Evolutionary conservation across 768 basidiomycete genomes (phyloP), one percentile per base, ranked within the genome.

Genomic region (Leccinum imitatum): DNA sequence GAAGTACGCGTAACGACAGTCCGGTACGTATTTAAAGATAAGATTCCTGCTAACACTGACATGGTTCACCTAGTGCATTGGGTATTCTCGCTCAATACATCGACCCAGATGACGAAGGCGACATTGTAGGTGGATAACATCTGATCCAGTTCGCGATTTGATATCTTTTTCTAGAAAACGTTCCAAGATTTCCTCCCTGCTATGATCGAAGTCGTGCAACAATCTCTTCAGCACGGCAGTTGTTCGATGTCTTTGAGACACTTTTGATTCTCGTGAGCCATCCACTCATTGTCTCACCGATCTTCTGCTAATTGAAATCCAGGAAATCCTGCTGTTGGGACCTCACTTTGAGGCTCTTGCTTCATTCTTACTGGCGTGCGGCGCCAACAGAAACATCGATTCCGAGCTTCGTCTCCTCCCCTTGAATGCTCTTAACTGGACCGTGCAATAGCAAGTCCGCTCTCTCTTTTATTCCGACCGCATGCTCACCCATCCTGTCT

Each of bases 201-300:
- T 30, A 95, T 98, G 84, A 90, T 98, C 56, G 82, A 84, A 59
- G 95, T 98, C 53, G 87, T 98, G 41, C 89, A 89, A 4, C 89
- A 93, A 73, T 82, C 87, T 39, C 81, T 37, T 86, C 86, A 56
- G 91, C 93, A 50, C 88, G 95, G 64, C 87, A 95, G 69, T 80
- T 95, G 25, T 97, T 98, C 69, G 97, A 99, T 70, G 93, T 98
- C 30, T 82, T 98, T 63, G 97, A 98, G 80, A 95, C 93, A 0
- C 86, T 98, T 51, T 82, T 96, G 51, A 96, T 98, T 70, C 85
- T 98, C 59, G 92, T 91, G 64, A 59, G 87, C 74, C 35, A 13
- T 48, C 56, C 2, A 23, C 13, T 13, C 25, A 46, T 21, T 25
- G 23, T 25, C 19, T 27, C 39, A 23, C n/a, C 3, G 11, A 44